Evolutionary conservation across 371 early-diverging fungal genomes (phyloP), one percentile per base, ranked within the genome.

Genomic region (Haplosporangium sp.): DNA sequence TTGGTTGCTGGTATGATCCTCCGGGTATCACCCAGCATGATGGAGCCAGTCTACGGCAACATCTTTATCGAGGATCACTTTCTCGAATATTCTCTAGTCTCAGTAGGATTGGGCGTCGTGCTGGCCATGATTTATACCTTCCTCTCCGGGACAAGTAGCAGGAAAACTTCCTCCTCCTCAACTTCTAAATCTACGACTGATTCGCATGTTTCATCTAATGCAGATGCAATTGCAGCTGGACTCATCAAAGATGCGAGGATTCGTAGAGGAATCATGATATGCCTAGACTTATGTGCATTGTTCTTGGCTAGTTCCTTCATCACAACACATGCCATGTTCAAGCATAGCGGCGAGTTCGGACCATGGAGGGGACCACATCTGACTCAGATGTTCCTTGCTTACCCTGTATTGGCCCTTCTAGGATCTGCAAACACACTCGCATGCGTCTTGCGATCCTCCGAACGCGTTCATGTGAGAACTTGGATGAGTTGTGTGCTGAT

Each of bases 11-110:
- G 84, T 44, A 77, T 82, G 70, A 73, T 73, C 59, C 83, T 79
- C 19, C 67, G 84, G 10, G 81, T 87, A 15, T 83, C 85, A 8
- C 88, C 90, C 3, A 83, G 83, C 53, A 85, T 86, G 76, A 65
- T 90, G 69, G 91, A 91, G 60, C 90, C 91, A 2, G 62, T 90
- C 27, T 91, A 89, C 63, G 89, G 90, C 35, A 88, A 86, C 69
- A 84, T 91, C 19, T 86, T 89, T 60, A 72, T 86, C 15, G 68
- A 82, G 58, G 65, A 79, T 8, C 60, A 68, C 40, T 87, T 85
- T 48, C 42, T 71, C 19, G 76, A 81, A 45, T 83, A 67, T 44
- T 56, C 78, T 1, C 62, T 82, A 9, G 39, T 57, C 15, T 72
- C 76, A 40, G 55, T 71, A 5, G 72, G 82, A 35, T 40, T 67